phyloP scores from a whole-genome alignment of 139 green algal genomes.

The Dunaliella sp. region DNA sequence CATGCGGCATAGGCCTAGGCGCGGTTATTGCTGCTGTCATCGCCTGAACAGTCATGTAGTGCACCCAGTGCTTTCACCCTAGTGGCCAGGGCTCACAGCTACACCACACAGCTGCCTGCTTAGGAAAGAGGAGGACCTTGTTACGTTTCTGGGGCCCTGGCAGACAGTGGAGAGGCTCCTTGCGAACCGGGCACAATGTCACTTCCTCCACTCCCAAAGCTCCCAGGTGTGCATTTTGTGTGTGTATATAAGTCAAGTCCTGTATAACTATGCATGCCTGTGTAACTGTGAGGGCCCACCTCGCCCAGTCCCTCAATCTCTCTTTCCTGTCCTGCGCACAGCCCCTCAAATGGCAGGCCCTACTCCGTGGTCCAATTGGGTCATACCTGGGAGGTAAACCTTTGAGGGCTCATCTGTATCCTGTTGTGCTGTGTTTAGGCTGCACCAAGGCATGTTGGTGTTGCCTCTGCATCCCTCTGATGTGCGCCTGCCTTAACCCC shows the following conservation, averaged over 20 bases:
- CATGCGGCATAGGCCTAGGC: too few species aligned
- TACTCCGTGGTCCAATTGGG: constrained; percentile 55
- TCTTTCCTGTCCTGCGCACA: background rate
- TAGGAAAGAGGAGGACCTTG: background rate
- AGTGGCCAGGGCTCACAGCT: too few species aligned
- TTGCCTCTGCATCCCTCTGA: background rate
- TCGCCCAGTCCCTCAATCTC: background rate
- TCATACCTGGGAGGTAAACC: constrained; percentile 30
- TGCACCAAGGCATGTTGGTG: background rate
- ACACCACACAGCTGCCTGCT: background rate
- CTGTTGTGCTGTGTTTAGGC: background rate
- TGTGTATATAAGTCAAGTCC: background rate
- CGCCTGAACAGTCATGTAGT: background rate
- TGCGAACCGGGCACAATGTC: too few species aligned
- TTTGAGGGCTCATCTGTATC: background rate
- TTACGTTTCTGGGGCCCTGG: background rate
- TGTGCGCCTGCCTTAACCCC: too few species aligned
- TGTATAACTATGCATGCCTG: background rate
- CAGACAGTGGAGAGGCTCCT: too few species aligned
- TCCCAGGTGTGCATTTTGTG: background rate
- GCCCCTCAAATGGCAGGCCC: constrained; percentile 27
- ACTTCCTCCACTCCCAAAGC: background rate
- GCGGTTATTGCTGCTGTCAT: too few species aligned
- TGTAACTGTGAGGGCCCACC: background rate
- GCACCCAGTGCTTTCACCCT: too few species aligned